Evolutionary conservation across 1,139 yeast genomes (phyloP).

Genomic region (Hanseniaspora uvarum): DNA sequence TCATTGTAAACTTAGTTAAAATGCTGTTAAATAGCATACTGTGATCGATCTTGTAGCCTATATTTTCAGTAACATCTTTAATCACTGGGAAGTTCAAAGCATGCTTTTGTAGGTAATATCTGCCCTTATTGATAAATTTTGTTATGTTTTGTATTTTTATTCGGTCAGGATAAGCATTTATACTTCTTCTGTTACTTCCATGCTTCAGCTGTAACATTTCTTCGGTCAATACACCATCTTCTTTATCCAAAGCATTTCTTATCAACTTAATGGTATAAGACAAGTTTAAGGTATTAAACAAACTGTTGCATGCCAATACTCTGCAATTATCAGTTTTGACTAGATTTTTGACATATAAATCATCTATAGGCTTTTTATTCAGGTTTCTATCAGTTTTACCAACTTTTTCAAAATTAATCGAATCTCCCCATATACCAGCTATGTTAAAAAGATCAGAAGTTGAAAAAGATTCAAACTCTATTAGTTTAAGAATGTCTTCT

Average conservation of each 20-base stretch:
- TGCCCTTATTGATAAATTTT: neutral
- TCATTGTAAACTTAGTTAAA: constrained; percentile 1
- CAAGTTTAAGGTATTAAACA: constrained; percentile 1
- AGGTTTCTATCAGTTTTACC: neutral
- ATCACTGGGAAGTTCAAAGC: neutral
- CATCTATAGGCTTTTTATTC: constrained; percentile 14
- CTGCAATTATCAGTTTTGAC: constrained; percentile 13
- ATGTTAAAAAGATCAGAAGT: constrained; percentile 10
- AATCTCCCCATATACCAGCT: constrained; percentile 15
- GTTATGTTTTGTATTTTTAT: neutral
- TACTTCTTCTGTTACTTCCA: constrained; percentile 3
- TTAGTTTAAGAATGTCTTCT: neutral
- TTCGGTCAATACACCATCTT: constrained; percentile 12
- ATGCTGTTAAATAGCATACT: neutral
- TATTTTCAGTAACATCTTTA: neutral
- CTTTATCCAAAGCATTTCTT: neutral
- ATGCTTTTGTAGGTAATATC: neutral
- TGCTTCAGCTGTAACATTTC: constrained; percentile 10
- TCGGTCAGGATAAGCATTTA: constrained; percentile 7
- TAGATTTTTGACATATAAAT: constrained; percentile 12
- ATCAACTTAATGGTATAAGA: constrained; percentile 8
- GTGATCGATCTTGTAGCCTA: neutral
- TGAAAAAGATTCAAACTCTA: constrained; percentile 13
- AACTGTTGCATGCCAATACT: neutral
- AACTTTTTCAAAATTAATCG: neutral